Conservation (phyloP, 805 yeast species). For the Saccharomycopsis fibuligera region DNA sequence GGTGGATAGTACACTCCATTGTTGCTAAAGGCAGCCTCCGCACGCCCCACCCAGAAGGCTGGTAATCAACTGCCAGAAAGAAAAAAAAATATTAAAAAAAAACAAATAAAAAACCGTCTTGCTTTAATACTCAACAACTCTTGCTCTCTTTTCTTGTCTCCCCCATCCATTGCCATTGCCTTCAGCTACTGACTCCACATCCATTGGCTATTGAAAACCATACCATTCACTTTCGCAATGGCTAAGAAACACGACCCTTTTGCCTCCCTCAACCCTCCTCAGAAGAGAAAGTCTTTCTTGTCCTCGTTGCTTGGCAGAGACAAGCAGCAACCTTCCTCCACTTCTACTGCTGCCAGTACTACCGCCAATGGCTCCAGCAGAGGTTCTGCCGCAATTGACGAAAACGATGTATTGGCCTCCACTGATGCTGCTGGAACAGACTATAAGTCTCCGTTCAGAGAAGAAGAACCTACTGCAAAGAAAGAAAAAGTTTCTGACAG, state of each 20-base stretch:
- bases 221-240: too few species aligned
- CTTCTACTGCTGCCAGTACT: not conserved
- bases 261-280: slow-evolving; percentile 12
- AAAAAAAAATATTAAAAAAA: too few species aligned
- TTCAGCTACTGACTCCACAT: not conserved
- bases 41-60: too few species aligned
- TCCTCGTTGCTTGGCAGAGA: slow-evolving; percentile 8
- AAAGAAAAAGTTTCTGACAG: slow-evolving; percentile 5
- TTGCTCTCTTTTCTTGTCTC: not conserved
- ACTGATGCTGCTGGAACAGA: not conserved
- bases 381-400: not conserved
- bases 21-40: too few species aligned
- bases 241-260: slow-evolving; percentile 20
- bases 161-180: not conserved
- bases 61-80: too few species aligned
- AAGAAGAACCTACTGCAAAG: not conserved
- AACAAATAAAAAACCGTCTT: too few species aligned
- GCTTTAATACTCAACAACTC: too few species aligned
- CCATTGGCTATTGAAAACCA: not conserved
- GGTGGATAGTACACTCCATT: too few species aligned
- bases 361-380: not conserved
- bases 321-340: not conserved
- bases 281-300: slow-evolving; percentile 17
- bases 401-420: not conserved
- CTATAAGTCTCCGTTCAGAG: slow-evolving; percentile 18